Evolutionary conservation across 83 land plant genomes (phyloP), one percentile per base, ranked within the genome.

Genomic region (Picea abies): DNA sequence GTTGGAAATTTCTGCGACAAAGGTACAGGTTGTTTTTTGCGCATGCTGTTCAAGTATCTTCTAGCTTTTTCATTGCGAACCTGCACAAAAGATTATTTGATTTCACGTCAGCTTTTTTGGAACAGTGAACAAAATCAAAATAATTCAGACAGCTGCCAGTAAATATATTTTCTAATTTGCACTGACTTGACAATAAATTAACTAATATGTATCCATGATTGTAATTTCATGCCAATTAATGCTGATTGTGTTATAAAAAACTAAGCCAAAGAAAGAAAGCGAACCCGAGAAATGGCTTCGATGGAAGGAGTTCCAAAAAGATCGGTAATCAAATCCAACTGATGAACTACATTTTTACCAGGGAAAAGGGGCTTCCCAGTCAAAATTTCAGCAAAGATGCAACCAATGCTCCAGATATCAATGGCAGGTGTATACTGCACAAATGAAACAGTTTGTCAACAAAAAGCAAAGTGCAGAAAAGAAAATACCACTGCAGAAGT

Each of bases 331-430:
- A 91, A 77, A 83, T 91, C 92, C 25, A 91, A 63, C 85, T 91
- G 92, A 70, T 91, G 92, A 72, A 91, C 92, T 44, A 90, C 92
- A 85, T 91, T 91, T 72, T 91, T 91, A 11, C 93, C 93, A 73
- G 92, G 93, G 79, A 91, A 91, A 17, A 91, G 77, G 37, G 93
- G 93, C 79, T 87, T 91, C 62, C 93, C 93, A 4, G 90, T 91
- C 80, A 91, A 69, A 26, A 91, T 82, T 52, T 91, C 93, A 60
- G 93, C 93, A 87, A 91, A 91, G 16, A 91, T 91, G 85, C 93
- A 91, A n/a, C 93, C 93, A 52, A 91, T 91, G 49, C 93, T 91
- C 93, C 93, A 91, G 25, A 91, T 91, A 77, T 91, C 93, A 81
- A 91, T 91, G 5, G 93, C 93, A 44, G 93, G 93, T 15, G 92